These are phyloP conservation scores for Pascua sp. DNA, from an alignment of 1,284 basidiomycete genomes.

Conservation along the genomic window DNA sequence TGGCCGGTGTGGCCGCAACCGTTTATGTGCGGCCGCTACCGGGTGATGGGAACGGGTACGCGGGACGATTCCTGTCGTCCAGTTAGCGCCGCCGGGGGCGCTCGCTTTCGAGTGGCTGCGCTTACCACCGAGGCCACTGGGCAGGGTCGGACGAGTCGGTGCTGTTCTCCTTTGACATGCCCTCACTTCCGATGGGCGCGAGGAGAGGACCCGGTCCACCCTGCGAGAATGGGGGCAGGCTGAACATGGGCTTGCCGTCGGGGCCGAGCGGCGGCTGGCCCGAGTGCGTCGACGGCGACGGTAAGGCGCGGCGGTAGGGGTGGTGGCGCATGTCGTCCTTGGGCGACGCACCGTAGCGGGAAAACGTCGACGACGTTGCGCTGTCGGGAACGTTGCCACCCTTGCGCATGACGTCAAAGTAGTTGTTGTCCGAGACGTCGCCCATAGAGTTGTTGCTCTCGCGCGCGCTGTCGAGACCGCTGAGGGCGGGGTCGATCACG, in stretches of 20 bases:
- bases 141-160: background rate
- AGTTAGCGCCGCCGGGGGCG: background rate
- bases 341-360: constrained; percentile 25
- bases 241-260: constrained; percentile 37
- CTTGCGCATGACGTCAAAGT: constrained; percentile 19
- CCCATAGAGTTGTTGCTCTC: constrained; percentile 1
- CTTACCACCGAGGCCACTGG: background rate
- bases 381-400: constrained; percentile 15
- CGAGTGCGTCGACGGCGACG: constrained; percentile 18
- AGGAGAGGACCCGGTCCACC: constrained; percentile 5
- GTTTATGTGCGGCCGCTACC: background rate
- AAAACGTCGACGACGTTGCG: constrained; percentile 27
- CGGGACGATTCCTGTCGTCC: background rate
- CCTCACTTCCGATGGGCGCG: constrained; percentile 8
- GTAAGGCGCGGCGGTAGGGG: constrained; percentile 30
- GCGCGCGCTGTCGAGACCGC: background rate
- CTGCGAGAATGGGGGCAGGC: constrained; percentile 28
- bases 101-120: background rate
- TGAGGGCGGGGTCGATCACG: constrained; percentile 22
- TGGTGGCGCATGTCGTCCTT: constrained; percentile 26
- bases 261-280: constrained; percentile 7
- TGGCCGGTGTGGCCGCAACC: background rate
- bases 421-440: constrained; percentile 9
- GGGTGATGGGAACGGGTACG: background rate
- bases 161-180: constrained; percentile 14